Evolutionary conservation across 306 rosid species (phyloP), one percentile per base, ranked within the genome.

Genomic region (Herpetospermum pedunculosum): DNA sequence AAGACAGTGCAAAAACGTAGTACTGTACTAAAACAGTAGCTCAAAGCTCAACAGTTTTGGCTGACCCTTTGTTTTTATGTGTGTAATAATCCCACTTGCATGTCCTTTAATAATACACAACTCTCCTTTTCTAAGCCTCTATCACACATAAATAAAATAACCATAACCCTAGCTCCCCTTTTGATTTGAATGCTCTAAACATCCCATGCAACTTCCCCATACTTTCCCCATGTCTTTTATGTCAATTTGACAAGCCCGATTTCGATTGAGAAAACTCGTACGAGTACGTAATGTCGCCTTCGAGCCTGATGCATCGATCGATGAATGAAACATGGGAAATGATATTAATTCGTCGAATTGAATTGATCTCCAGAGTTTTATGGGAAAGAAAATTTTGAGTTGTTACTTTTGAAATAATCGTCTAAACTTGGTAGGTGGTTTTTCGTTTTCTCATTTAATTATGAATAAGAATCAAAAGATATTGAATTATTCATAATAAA

Each of bases 1-100:
- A 67, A 67, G 50, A 40, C 72, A 64, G 30, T 64, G 71, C 44
- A 18, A 32, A 21, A 35, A 64, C 47, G 9, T 19, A 35, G 71
- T 64, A 41, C 72, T 67, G 72, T 67, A 40, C 72, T 40, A 38
- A 67, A 67, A 67, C 52, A 67, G 72, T 67, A 23, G 19, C 52
- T 65, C 12, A 38, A 38, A 65, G 50, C 72, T 65, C 72, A 65
- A 65, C 50, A 40, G 52, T 65, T 30, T 60, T 60, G 43, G 69
- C 43, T 60, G 44, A 60, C 43, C 69, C 23, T 34, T 60, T 60
- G 26, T 16, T 60, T 32, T 29, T 62, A 8, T 62, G 5, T 60
- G 43, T 65, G 10, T 40, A 65, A 38, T 38, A 40, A 10, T 14
- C 30, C 72, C 30, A 65, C 72, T 65, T 38, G 72, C 72, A 65